phyloP scores from a whole-genome alignment of 345 rosid species.

The Excoecaria cochinchinensis region DNA sequence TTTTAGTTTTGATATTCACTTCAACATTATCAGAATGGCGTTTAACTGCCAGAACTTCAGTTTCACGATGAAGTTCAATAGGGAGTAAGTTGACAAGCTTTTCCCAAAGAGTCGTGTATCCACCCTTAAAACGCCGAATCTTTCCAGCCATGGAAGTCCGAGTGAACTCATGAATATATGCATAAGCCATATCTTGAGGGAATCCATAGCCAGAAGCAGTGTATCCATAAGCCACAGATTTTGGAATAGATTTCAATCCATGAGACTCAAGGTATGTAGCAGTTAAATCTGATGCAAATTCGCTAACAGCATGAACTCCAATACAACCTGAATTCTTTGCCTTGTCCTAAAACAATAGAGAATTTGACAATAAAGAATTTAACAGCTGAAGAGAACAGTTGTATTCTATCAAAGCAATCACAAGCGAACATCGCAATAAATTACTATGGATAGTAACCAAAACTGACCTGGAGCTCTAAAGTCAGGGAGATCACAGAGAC shows the following conservation, averaged over 20 bases:
- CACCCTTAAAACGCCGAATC: conserved; percentile 58
- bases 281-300: conserved; percentile 55
- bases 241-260: conserved; percentile 51
- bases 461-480: conserved; percentile 60
- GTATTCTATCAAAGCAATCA: too few relatives aligned
- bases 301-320: conserved; percentile 62
- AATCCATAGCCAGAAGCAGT: conserved; percentile 76
- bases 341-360: conserved; percentile 42
- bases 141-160: conserved; percentile 75
- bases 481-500: conserved; percentile 56
- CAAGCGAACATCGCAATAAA: too few relatives aligned
- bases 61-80: conserved; percentile 37
- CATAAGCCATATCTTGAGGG: conserved; percentile 68
- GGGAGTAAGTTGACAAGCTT: conserved; percentile 49
- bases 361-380: too few relatives aligned
- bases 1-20: conserved; percentile 33
- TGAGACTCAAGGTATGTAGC: conserved; percentile 42
- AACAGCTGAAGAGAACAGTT: too few relatives aligned
- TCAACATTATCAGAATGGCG: conserved; percentile 36
- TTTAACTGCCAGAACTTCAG: conserved; percentile 48
- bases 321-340: conserved; percentile 45
- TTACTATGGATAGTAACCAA: not conserved
- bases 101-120: conserved; percentile 57
- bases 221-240: conserved; percentile 63
- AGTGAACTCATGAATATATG: conserved; percentile 66